Evolutionary conservation across 2,329 filamentous ascomycete genomes (phyloP), one percentile per base, ranked within the genome.

Genomic region (Neofusicoccum sp.): DNA sequence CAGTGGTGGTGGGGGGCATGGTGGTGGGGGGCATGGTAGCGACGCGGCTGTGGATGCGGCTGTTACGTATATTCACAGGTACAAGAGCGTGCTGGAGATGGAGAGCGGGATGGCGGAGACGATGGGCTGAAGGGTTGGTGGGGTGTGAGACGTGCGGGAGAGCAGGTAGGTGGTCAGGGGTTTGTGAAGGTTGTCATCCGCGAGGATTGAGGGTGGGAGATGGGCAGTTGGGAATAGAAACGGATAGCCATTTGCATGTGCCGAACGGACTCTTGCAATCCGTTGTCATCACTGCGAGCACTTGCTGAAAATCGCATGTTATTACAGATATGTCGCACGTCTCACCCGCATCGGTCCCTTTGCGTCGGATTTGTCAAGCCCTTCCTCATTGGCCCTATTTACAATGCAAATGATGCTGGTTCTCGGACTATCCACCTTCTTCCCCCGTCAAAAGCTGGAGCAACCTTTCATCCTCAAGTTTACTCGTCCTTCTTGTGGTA

Each of bases 401-500:
- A 20, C 20, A 20, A 20, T 20, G 20, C 20, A 20, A 2, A 20
- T 48, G 48, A 33, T 45, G 43, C 14, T 33, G 20, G 20, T 20
- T 2, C 20, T 20, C 2, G 2, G 20, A 20, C 20, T 20, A 20
- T 20, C 20, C 20, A 2, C 20, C 20, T 20, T 20, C 20, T 20
- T 2, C 20, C 2, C 20, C 20, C 20, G 20, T 20, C 20, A 20
- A 20, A 2, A 41, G 44, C 44, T 4, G 44, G 5, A 26, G 28
- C 16, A 33, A 47, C 30, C 34, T 41, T 54, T 14, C 11, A 5
- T 4, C 30, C 24, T 12, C 1, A 40, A 30, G 38, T 36, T 61
- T 73, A 91, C 82, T 96, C 49, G 34, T 54, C 89, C 82, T 89
- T 89, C 83, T 96, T 92, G 87, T 98, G 92, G 83, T 96, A 93